Percentiles rank a stretch among this genome's conserved stretches.
These are phyloP conservation scores for Hura crepitans DNA, from an alignment of 441 rosid genomes.

Conservation along the genomic window DNA sequence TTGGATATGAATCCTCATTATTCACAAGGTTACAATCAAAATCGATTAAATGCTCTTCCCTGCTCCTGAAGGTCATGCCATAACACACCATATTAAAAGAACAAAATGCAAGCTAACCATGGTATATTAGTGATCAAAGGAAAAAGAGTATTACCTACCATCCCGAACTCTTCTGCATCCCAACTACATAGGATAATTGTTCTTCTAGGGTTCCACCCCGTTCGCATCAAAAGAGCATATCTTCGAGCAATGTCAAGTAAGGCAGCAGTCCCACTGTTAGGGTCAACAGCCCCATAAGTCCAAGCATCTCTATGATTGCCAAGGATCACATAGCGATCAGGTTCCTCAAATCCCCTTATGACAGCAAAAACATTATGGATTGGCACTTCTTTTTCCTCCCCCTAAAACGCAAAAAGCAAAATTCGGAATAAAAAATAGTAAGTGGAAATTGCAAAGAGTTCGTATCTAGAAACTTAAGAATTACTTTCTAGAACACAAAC, in stretches of 20 bases:
- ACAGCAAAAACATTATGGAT: slow-evolving; percentile 62
- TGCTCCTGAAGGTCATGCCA: not conserved
- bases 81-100: not conserved
- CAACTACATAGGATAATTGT: slow-evolving; percentile 80
- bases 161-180: slow-evolving; percentile 98
- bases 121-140: not conserved
- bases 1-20: not conserved
- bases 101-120: not conserved
- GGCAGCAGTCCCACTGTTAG: slow-evolving; percentile 93
- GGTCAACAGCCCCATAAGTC: slow-evolving; percentile 97
- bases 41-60: not conserved
- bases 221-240: slow-evolving; percentile 49
- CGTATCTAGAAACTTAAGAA: not conserved
- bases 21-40: not conserved
- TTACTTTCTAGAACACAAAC: not conserved
- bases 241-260: slow-evolving; percentile 83
- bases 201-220: slow-evolving; percentile 87
- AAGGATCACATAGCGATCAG: slow-evolving; percentile 75
- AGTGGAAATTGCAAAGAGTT: not conserved
- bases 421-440: slow-evolving; percentile 3
- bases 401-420: slow-evolving; percentile 36
- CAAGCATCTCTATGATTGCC: slow-evolving; percentile 97
- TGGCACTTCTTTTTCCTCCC: slow-evolving; percentile 56
- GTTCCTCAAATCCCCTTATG: slow-evolving; percentile 66
- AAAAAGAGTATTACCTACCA: slow-evolving; percentile 57